phyloP scores from a whole-genome alignment of 768 basidiomycete genomes.

The Phaffia australis region DNA sequence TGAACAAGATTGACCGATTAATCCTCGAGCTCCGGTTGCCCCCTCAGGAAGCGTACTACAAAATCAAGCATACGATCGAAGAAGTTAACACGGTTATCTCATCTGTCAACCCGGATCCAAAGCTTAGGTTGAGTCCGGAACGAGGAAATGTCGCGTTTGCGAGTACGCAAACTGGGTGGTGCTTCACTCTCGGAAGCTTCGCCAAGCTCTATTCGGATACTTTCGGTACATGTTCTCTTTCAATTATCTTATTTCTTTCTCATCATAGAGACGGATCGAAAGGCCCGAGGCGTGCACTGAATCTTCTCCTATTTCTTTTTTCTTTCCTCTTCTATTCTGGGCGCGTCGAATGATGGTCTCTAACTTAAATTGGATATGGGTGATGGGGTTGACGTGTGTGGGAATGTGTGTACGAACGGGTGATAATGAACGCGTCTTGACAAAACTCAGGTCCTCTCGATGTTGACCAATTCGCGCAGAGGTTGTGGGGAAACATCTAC shows the following conservation, averaged over 20 bases:
- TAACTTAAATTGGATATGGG: background rate
- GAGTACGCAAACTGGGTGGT: constrained; percentile 94
- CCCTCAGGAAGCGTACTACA: constrained; percentile 93
- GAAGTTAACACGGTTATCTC: constrained; percentile 95
- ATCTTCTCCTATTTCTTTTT: background rate
- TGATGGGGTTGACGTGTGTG: too few species aligned
- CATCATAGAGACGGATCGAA: too few species aligned
- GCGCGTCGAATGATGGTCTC: background rate
- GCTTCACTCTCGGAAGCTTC: constrained; percentile 87
- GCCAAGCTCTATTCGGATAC: constrained; percentile 93
- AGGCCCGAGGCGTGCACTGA: too few species aligned
- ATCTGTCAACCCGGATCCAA: constrained; percentile 78
- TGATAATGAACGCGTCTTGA: background rate
- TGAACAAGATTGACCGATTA: constrained; percentile 96
- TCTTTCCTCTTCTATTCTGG: background rate
- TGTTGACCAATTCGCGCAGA: constrained; percentile 69
- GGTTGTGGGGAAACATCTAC: constrained; percentile 98
- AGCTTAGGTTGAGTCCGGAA: constrained; percentile 81
- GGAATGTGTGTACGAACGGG: background rate
- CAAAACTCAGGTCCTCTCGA: constrained; percentile 55
- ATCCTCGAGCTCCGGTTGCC: constrained; percentile 93
- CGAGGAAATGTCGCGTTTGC: constrained; percentile 94
- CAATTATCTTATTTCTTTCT: background rate
- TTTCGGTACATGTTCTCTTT: constrained; percentile 49
- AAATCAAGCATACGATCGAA: constrained; percentile 97